Evolutionary conservation across 495 filamentous ascomycete genomes (phyloP).

Genomic region (Rhypophila decipiens): DNA sequence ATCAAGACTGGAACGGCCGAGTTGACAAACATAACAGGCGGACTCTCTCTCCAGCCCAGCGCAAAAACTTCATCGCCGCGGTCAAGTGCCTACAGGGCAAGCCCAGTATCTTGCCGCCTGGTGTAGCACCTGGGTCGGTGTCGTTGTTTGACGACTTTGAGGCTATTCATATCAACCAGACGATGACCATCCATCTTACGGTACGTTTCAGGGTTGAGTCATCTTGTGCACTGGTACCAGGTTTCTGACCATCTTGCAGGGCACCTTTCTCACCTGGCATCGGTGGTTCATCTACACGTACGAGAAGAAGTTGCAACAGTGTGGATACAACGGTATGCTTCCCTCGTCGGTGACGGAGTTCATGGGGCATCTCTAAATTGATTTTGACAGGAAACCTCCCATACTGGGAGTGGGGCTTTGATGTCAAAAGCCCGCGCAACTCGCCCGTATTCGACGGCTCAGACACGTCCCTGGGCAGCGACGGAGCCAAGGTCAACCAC

Average conservation of each 20-base stretch:
- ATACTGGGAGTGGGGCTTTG: slow-evolving; percentile 62
- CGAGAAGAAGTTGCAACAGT: slow-evolving; percentile 62
- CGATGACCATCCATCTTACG: not conserved
- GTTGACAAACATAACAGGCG: not conserved
- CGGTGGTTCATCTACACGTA: slow-evolving; percentile 59
- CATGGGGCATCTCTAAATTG: not conserved
- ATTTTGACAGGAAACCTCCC: slow-evolving; percentile 16
- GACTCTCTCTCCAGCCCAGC: not conserved
- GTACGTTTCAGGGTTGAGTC: not conserved
- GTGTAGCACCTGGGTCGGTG: not conserved
- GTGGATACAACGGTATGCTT: slow-evolving; percentile 55
- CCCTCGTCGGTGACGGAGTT: not conserved
- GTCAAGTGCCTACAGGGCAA: not conserved
- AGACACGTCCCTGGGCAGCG: slow-evolving; percentile 52
- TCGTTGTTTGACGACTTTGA: not conserved
- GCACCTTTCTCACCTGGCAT: slow-evolving; percentile 66
- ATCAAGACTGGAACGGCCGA: not conserved
- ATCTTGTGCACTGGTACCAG: not conserved
- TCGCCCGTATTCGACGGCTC: slow-evolving; percentile 60
- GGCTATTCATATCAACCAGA: not conserved
- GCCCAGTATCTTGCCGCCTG: not conserved
- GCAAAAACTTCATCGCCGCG: not conserved
- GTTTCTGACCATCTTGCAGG: slow-evolving; percentile 19
- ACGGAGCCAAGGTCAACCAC: slow-evolving; percentile 42
- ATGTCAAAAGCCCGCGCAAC: slow-evolving; percentile 38